These are phyloP conservation scores for Ceratobasidium papillatum DNA, from an alignment of 1,284 basidiomycete genomes.

Conservation along the genomic window DNA sequence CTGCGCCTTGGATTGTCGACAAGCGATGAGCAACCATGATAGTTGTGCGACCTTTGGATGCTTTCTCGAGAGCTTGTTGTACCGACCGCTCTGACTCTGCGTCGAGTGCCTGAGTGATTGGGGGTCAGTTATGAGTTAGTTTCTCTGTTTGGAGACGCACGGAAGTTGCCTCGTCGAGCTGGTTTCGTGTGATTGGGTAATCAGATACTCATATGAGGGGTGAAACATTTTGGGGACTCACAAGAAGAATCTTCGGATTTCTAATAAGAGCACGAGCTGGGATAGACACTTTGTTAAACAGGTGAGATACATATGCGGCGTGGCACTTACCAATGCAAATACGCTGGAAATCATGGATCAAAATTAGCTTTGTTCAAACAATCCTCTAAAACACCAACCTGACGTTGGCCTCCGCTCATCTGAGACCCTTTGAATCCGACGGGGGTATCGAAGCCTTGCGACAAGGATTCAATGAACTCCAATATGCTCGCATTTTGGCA, in stretches of 20 bases:
- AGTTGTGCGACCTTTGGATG: constrained; percentile 50
- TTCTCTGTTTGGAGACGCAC: neutral
- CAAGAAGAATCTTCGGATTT: constrained; percentile 53
- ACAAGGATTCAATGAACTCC: constrained; percentile 54
- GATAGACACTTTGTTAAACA: neutral
- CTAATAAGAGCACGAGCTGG: constrained; percentile 54
- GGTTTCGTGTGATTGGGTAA: neutral
- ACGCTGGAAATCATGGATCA: constrained; percentile 44
- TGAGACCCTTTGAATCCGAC: constrained; percentile 55
- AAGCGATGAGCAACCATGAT: constrained; percentile 55
- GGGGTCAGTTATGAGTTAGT: neutral
- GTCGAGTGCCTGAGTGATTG: constrained; percentile 47
- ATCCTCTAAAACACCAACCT: constrained; percentile 43
- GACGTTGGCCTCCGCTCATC: constrained; percentile 68
- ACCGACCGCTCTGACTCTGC: constrained; percentile 52
- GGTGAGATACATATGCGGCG: neutral
- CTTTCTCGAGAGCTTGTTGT: constrained; percentile 54
- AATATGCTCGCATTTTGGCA: constrained; percentile 50
- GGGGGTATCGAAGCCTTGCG: constrained; percentile 55
- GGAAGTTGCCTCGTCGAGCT: constrained; percentile 52
- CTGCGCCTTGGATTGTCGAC: constrained; percentile 51
- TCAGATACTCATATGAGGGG: neutral
- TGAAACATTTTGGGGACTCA: constrained; percentile 45
- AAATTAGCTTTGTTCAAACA: neutral
- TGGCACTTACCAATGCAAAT: constrained; percentile 53